Percentiles rank a stretch among this genome's conserved stretches.
Conservation (phyloP, 257 asterid genomes). For the Nicotiana noctiflora region DNA sequence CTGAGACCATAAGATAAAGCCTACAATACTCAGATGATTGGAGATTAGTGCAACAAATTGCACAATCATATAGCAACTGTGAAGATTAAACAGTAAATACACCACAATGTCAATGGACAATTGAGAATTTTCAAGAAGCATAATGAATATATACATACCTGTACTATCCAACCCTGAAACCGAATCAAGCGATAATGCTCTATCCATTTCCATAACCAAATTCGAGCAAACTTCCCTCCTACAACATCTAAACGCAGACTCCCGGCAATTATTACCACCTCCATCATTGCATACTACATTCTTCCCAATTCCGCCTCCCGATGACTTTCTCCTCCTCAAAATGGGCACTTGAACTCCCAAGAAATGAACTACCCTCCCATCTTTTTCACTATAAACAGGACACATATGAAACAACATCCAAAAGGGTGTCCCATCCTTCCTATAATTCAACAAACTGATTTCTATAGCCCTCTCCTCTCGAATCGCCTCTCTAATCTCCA, state of each 20-base stretch:
- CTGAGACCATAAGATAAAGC: background rate
- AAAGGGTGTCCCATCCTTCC: conserved; percentile 90
- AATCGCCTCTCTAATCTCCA: conserved; percentile 89
- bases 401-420: conserved; percentile 90
- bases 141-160: conserved; percentile 38
- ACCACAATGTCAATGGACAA: background rate
- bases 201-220: conserved; percentile 28
- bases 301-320: conserved; percentile 22
- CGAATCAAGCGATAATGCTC: conserved; percentile 25
- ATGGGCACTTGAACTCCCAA: conserved; percentile 65
- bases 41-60: background rate
- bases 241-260: conserved; percentile 54
- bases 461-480: conserved; percentile 64
- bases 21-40: background rate
- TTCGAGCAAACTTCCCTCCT: conserved; percentile 71
- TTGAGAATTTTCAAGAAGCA: background rate
- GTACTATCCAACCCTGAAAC: conserved; percentile 34
- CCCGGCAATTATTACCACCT: conserved; percentile 20
- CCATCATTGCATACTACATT: conserved; percentile 38
- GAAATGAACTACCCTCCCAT: conserved; percentile 63
- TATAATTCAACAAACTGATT: conserved; percentile 67
- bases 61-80: background rate
- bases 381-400: conserved; percentile 77
- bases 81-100: background rate
- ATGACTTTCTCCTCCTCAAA: conserved; percentile 38